Evolutionary conservation across 352 stramenopile species (phyloP), one percentile per base, ranked within the genome.

Genomic region (Phytophthora fragariaefolia): DNA sequence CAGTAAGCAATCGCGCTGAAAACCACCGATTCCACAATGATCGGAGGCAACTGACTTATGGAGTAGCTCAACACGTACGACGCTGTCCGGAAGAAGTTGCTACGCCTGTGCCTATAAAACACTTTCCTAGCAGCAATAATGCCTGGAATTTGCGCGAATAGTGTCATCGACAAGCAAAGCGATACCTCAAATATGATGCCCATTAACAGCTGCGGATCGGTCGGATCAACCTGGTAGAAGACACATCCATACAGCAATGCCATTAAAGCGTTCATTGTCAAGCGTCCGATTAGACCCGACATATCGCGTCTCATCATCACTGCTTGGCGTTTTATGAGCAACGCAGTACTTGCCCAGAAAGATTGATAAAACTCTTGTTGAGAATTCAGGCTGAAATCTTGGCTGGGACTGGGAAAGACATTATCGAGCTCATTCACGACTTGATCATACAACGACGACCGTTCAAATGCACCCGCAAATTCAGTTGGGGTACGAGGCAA

Each of bases 51-150:
- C 7, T 68, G 64, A 18, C 58, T 72, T 1, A 15, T 43, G 2
- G 50, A 72, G 28, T 15, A 54, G 10, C 57, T 58, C 10, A 72
- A 8, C n/a, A 72, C 51, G 26, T 67, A 72, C 5, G 64, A 72
- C 17, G 45, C 49, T 1, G 64, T 72, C 8, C 45, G 63, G 22
- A 62, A 71, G 34, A 66, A 66, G 15, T 71, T 71, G 38, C 47
- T 27, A 0, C 63, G 47, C 17, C 55, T 54, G 22, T 71, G 63
- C 24, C 66, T 71, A 47, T 71, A 71, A 43, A 71, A 71, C 28
- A 71, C 57, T 2, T 60, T 43, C 6, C 63, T 49, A 12, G 57
- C 50, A 22, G 64, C 58, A 13, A 72, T 63, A 27, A 63, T 54
- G 17, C 20, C 40, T 20, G 57, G 57, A 22, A 67, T 53, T 26